Evolutionary conservation across 1,284 basidiomycete species (phyloP), one percentile per base, ranked within the genome.

Genomic region (Peniophora sp.): DNA sequence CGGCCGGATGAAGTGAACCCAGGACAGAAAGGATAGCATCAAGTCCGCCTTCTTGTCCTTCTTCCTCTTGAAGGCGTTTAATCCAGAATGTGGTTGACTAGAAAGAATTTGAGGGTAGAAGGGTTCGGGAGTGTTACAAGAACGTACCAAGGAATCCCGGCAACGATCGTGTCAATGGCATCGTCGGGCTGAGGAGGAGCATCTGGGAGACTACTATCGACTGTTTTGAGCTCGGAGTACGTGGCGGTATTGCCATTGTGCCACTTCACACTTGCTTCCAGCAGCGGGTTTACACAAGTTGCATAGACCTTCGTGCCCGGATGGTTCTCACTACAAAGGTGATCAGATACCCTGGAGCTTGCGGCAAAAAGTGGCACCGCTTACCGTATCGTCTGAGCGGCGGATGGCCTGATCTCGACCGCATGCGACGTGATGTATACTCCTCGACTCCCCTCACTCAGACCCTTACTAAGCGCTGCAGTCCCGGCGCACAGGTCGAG

Each of bases 81-180:
- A 51, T 1, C 55, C 55, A 1, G 70, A 72, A 49, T 70, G 68
- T 19, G 69, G 65, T 54, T 72, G 70, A 56, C 69, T 72, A 47
- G 12, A 12, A 24, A 54, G 11, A 39, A 50, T 23, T 36, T 45
- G 34, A 47, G 16, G 53, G n/a, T 22, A 16, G 49, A 17, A 19
- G 20, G 10, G 50, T 27, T 16, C 14, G 46, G 6, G 16, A 27
- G 24, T 23, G 19, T 2, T 32, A 19, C 35, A n/a, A 49, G n/a
- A 23, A 60, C 69, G 48, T 62, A 83, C 86, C 88, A 90, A 47
- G 87, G 87, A 58, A 89, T 85, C 0, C 88, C 87, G 11, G 81
- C 75, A 16, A 78, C 64, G 20, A 90, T 71, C 34, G 79, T 72
- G 47, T 86, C 75, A 43, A 86, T 74, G 2, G 80, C 71, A 16